A percentile compares a stretch with the other conserved stretches of the same genome.
phyloP scores from a whole-genome alignment of 306 rosid species.

The Arachis hypogaea region DNA sequence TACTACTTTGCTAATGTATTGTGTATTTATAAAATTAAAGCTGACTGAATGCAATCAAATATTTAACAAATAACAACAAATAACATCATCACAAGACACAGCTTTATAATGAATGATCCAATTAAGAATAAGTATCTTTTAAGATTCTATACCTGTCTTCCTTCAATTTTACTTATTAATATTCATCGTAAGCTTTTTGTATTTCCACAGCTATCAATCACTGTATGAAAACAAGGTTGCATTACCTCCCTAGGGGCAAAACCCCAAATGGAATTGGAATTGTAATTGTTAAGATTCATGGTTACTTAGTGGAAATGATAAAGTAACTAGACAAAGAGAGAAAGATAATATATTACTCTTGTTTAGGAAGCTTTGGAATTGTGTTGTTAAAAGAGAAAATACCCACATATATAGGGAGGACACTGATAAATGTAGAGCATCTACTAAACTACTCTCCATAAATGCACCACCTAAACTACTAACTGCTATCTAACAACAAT shows the following conservation, averaged over 20 bases:
- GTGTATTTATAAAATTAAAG: slow-evolving; percentile 15
- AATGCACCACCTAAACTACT: no score
- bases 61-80: slow-evolving; percentile 34
- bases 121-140: slow-evolving; percentile 28
- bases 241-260: neutral
- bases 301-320: no score
- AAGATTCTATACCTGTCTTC: slow-evolving; percentile 4
- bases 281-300: no score
- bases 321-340: no score
- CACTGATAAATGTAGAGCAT: no score
- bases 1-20: slow-evolving; percentile 21
- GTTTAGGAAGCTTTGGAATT: no score
- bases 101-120: slow-evolving; percentile 24
- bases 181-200: slow-evolving; percentile 8
- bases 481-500: no score
- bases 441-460: no score
- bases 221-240: neutral
- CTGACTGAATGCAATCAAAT: slow-evolving; percentile 17
- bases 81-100: slow-evolving; percentile 27
- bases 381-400: no score
- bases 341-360: no score
- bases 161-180: slow-evolving; percentile 17
- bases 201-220: slow-evolving; percentile 1
- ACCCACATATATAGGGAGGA: no score
- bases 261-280: neutral